Evolutionary conservation across 306 rosid species (phyloP), one percentile per base, ranked within the genome.

Genomic region (Prunus dulcis): DNA sequence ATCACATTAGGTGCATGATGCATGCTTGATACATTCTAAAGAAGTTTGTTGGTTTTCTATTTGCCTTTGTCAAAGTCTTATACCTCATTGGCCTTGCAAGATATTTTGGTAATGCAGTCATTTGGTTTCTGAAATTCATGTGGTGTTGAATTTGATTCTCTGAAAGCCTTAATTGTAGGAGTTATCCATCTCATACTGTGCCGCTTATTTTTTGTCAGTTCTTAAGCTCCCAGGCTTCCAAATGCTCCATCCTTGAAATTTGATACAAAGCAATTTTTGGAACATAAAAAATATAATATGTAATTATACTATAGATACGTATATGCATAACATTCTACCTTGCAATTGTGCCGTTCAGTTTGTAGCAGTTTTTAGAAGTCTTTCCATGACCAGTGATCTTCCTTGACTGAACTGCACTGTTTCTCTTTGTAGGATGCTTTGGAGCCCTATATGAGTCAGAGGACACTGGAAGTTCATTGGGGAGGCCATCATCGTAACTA

Each of bases 401-500:
- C 69, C 25, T 19, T 17, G 49, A 32, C 69, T 34, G 27, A 34
- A 64, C 27, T 19, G 27, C 20, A 19, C 2, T 64, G 69, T 64
- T 32, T 64, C 49, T 64, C 1, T 34, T 64, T 38, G 9, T 34
- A 64, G 69, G 69, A 64, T 34, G 69, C 49, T 34, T 64, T 64
- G 69, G 96, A 95, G 77, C 98, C 97, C 3, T 87, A 90, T 80
- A 89, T 95, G 69, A 64, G 69, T 64, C 69, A 10, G 27, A 64
- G 27, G 46, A 64, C 69, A 69, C 84, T 95, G 71, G 97, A 89
- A 53, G 68, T 81, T 61, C 98, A 95, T 25, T 95, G 98, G 98
- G 97, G 96, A 65, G 85, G 83, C 60, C 93, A 89, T 80, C 97
- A 95, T 84, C 86, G 67, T 73, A 88, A 77, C 78, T 90, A 89